A percentile compares a stretch with the other conserved stretches of the same genome.
These are phyloP conservation scores for Cordyceps cateniannulata DNA, from an alignment of 2,329 filamentous ascomycete genomes.

Conservation along the genomic window DNA sequence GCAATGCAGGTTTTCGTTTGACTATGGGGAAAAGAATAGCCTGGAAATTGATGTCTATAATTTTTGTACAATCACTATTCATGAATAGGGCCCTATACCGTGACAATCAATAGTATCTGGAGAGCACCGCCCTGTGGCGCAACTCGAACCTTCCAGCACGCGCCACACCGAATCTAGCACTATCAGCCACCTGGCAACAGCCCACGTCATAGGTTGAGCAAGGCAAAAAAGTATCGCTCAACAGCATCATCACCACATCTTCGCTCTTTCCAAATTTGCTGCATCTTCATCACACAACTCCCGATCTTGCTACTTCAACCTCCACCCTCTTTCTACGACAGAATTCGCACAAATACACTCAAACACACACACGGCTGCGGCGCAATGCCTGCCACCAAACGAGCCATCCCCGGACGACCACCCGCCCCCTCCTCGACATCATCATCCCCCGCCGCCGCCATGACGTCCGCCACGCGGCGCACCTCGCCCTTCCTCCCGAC, in stretches of 20 bases:
- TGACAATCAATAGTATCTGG: too few species aligned
- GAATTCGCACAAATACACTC: background rate
- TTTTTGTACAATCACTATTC: too few species aligned
- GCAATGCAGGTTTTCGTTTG: too few species aligned
- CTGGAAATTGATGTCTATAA: too few species aligned
- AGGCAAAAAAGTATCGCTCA: background rate
- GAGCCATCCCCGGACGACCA: conserved; percentile 1
- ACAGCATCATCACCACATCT: background rate
- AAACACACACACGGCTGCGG: background rate
- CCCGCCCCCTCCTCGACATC: background rate
- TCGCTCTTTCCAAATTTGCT: background rate
- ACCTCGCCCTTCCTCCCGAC: conserved; percentile 62
- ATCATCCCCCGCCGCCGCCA: conserved; percentile 12
- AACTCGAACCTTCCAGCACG: conserved; percentile 2
- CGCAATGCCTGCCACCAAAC: conserved; percentile 23
- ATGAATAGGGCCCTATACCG: too few species aligned
- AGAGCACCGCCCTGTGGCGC: too few species aligned
- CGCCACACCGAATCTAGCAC: background rate
- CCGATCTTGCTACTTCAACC: background rate
- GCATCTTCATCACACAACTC: background rate
- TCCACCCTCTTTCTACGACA: background rate
- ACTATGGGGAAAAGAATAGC: too few species aligned
- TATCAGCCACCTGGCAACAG: background rate
- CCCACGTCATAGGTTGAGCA: background rate
- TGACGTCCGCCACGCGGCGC: conserved; percentile 25